Percentiles rank a stretch among this genome's conserved stretches.
phyloP scores from a whole-genome alignment of 1,139 yeast species.

The Geotrichum macrosporum region DNA sequence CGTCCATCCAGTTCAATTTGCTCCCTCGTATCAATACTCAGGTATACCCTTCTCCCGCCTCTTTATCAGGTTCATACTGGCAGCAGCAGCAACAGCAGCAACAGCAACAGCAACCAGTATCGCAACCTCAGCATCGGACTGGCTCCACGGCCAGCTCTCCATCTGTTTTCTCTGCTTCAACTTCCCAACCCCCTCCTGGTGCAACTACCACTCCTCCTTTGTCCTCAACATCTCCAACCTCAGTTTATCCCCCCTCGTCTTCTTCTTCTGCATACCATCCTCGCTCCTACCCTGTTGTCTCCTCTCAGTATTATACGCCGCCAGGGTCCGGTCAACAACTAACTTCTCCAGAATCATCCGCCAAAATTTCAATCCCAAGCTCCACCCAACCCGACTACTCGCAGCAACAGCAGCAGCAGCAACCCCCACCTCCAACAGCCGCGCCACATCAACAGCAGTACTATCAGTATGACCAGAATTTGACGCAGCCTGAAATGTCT shows the following conservation, averaged over 20 bases:
- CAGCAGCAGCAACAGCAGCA: conserved; percentile 10
- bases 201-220: conserved; percentile 14
- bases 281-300: conserved; percentile 2
- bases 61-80: not conserved
- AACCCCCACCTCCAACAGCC: conserved; percentile 3
- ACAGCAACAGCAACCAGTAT: conserved; percentile 15
- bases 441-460: conserved; percentile 10
- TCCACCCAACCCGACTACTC: conserved; percentile 9
- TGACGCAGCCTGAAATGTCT: conserved; percentile 24
- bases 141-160: conserved; percentile 3
- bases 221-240: conserved; percentile 9
- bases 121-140: conserved; percentile 12
- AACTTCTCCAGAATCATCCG: conserved; percentile 12
- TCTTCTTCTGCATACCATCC: conserved; percentile 10
- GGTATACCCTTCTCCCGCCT: conserved; percentile 1
- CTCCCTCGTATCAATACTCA: conserved; percentile 13
- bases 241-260: too few relatives aligned
- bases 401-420: conserved; percentile 13
- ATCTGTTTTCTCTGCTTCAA: conserved; percentile 4
- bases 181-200: conserved; percentile 11
- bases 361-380: conserved; percentile 6
- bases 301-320: conserved; percentile 6
- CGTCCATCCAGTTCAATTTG: conserved; percentile 1
- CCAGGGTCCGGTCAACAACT: conserved; percentile 7
- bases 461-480: conserved; percentile 9